These are phyloP conservation scores for Gymnopilus junonius DNA, from an alignment of 768 basidiomycete genomes.

Conservation along the genomic window DNA sequence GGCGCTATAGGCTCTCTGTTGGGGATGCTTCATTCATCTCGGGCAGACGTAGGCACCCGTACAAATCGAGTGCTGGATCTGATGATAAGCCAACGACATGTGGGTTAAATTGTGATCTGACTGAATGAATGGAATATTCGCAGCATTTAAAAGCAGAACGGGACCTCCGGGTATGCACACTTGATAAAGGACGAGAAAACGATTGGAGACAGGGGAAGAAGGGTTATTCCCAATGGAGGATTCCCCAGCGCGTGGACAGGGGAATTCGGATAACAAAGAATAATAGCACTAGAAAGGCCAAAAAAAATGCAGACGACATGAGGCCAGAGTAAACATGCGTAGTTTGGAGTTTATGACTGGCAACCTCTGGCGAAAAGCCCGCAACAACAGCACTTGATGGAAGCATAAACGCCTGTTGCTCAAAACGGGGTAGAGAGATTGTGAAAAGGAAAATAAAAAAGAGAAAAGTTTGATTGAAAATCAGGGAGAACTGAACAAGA, in stretches of 20 bases:
- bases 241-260: constrained; percentile 5
- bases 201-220: background rate
- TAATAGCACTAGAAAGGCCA: constrained; percentile 2
- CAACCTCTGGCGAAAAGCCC: constrained; percentile 45
- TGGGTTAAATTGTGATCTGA: constrained; percentile 2
- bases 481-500: background rate
- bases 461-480: background rate
- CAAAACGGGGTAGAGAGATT: background rate
- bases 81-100: background rate
- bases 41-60: background rate
- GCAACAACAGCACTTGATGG: constrained; percentile 28
- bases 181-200: background rate
- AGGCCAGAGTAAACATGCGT: constrained; percentile 30
- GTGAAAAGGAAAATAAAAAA: background rate
- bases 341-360: constrained; percentile 12
- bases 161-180: background rate
- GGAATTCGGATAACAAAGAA: constrained; percentile 4
- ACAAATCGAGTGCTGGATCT: background rate
- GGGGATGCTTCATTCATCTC: background rate
- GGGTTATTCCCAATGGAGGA: constrained; percentile 11
- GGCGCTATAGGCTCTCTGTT: background rate
- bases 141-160: constrained; percentile 3
- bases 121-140: constrained; percentile 1
- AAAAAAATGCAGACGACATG: constrained; percentile 20
- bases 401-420: background rate